Evolutionary conservation across 257 asterid species (phyloP).

Genomic region (Rubia yunnanensis): DNA sequence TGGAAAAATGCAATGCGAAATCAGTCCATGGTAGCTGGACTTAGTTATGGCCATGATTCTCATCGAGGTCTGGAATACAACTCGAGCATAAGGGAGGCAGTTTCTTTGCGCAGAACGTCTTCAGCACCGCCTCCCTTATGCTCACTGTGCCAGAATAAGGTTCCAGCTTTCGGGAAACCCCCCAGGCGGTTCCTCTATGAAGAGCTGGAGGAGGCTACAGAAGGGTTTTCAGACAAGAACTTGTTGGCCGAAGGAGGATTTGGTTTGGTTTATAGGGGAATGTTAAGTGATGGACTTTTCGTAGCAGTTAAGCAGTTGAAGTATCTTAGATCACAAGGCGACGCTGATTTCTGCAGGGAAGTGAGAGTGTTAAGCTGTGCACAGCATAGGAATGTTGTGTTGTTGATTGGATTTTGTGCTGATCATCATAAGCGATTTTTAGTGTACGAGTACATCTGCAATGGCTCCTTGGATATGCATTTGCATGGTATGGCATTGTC

Average conservation of each 20-base stretch:
- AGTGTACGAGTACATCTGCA: constrained; percentile 83
- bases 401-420: constrained; percentile 76
- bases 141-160: constrained; percentile 57
- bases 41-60: constrained; percentile 14
- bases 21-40: constrained; percentile 14
- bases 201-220: constrained; percentile 73
- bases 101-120: constrained; percentile 49
- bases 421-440: constrained; percentile 55
- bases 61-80: constrained; percentile 26
- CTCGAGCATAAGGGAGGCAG: constrained; percentile 71
- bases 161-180: constrained; percentile 85
- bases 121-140: constrained; percentile 78
- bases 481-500: constrained; percentile 48
- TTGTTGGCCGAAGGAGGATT: constrained; percentile 69
- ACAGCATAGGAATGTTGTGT: constrained; percentile 82
- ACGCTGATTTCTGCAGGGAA: constrained; percentile 76
- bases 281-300: constrained; percentile 51
- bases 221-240: constrained; percentile 47
- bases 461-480: constrained; percentile 72
- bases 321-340: constrained; percentile 57
- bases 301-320: constrained; percentile 69
- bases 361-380: constrained; percentile 84
- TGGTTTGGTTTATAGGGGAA: constrained; percentile 73
- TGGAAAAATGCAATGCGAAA: constrained; percentile 15
- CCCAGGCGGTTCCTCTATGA: constrained; percentile 55